Percentiles rank a stretch among this genome's conserved stretches.
These are phyloP conservation scores for Fonsecaea erecta DNA, from an alignment of 2,329 filamentous ascomycete species.

Conservation along the genomic window DNA sequence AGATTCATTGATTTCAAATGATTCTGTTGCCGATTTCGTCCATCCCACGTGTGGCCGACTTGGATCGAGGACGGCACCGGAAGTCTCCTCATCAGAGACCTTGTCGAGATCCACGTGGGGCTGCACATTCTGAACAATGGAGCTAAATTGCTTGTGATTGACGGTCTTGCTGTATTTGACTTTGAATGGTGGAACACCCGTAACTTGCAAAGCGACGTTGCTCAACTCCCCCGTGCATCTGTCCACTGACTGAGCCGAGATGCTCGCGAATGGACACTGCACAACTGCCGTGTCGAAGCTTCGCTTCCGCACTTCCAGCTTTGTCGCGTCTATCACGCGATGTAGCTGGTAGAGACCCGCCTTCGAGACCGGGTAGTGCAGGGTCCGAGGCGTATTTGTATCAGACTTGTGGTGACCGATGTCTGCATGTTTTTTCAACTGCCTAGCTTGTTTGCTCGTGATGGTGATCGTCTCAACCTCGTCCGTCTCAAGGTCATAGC, in stretches of 20 bases:
- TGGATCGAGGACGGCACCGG: conserved; percentile 62
- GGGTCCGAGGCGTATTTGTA: conserved; percentile 63
- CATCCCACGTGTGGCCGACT: conserved; percentile 66
- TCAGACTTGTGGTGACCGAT: conserved; percentile 59
- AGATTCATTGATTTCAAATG: conserved; percentile 87
- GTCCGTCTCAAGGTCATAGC: conserved; percentile 81
- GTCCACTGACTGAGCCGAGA: conserved; percentile 67
- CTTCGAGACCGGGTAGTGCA: conserved; percentile 79
- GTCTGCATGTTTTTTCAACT: conserved; percentile 71
- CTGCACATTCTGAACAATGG: conserved; percentile 91
- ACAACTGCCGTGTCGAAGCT: conserved; percentile 82
- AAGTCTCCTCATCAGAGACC: conserved; percentile 65
- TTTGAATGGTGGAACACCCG: conserved; percentile 87
- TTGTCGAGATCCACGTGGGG: conserved; percentile 84
- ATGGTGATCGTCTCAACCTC: conserved; percentile 80
- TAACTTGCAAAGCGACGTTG: conserved; percentile 78
- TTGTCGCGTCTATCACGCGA: conserved; percentile 88
- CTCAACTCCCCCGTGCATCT: conserved; percentile 89
- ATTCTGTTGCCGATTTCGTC: conserved; percentile 75
- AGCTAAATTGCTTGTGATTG: conserved; percentile 80
- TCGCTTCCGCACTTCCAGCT: conserved; percentile 83
- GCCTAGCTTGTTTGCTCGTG: conserved; percentile 72
- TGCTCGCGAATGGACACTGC: conserved; percentile 76
- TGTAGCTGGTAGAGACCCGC: conserved; percentile 84
- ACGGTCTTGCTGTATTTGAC: conserved; percentile 89